Conservation (phyloP, 208 protist genomes). For the Tritrichomonas foetus region DNA sequence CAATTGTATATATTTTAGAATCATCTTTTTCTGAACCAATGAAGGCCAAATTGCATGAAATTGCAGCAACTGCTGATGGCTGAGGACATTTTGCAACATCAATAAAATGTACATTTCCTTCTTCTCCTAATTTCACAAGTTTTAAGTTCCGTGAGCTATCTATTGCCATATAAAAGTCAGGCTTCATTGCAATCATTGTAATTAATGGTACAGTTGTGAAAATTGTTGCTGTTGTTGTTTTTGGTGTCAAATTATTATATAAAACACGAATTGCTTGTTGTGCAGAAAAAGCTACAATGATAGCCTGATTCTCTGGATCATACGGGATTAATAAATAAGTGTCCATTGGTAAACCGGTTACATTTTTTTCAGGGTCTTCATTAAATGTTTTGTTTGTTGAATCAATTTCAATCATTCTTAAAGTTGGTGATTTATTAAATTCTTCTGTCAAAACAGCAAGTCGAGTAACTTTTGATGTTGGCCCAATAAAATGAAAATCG, state of each 20-base stretch:
- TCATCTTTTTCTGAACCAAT: too few species aligned
- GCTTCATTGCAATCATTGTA: too few species aligned
- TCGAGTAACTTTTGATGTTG: neutral
- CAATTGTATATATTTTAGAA: too few species aligned
- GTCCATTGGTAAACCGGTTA: neutral
- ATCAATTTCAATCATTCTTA: neutral
- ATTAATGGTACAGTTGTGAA: too few species aligned
- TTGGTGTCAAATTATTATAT: neutral
- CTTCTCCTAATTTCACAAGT: too few species aligned
- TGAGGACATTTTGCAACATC: too few species aligned
- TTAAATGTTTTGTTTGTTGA: neutral
- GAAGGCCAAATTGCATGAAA: too few species aligned
- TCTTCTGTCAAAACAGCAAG: conserved; percentile 12
- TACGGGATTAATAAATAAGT: conserved; percentile 14
- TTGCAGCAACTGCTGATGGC: too few species aligned
- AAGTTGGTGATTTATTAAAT: neutral
- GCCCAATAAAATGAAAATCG: conserved; percentile 33
- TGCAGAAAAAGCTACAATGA: neutral
- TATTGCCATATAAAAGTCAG: too few species aligned
- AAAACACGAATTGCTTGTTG: neutral
- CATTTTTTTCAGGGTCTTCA: neutral
- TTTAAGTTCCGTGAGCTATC: too few species aligned
- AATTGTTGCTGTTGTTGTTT: too few species aligned
- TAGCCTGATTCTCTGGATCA: neutral
- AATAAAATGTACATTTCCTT: too few species aligned